Evolutionary conservation across 768 basidiomycete species (phyloP).

Genomic region (Termitomyces sp.): DNA sequence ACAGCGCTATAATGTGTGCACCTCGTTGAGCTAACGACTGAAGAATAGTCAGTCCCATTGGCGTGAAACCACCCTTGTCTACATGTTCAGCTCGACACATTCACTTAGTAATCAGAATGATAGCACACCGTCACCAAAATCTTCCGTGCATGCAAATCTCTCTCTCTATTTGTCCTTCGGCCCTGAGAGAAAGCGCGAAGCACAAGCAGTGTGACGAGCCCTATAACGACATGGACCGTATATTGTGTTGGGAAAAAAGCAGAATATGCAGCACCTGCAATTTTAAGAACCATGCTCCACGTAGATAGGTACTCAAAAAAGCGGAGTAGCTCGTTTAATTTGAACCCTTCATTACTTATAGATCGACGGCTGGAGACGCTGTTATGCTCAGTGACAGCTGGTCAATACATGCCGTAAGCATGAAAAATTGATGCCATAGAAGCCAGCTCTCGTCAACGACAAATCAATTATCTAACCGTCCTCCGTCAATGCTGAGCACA

Average conservation of each 20-base stretch:
- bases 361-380: neutral
- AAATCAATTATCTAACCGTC: neutral
- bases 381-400: neutral
- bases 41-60: slow-evolving; percentile 65
- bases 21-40: slow-evolving; percentile 69
- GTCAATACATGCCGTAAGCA: neutral
- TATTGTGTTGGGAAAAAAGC: slow-evolving; percentile 55
- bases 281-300: slow-evolving; percentile 50
- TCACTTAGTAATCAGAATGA: neutral
- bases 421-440: neutral
- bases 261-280: slow-evolving; percentile 35
- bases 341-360: neutral
- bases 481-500: slow-evolving; percentile 14
- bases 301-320: neutral
- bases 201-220: slow-evolving; percentile 41
- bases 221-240: slow-evolving; percentile 48
- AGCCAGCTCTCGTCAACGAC: neutral
- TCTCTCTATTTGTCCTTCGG: slow-evolving; percentile 64
- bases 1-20: slow-evolving; percentile 76
- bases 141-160: slow-evolving; percentile 70
- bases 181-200: slow-evolving; percentile 66
- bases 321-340: neutral
- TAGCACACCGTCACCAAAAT: slow-evolving; percentile 66
- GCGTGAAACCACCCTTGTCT: slow-evolving; percentile 69
- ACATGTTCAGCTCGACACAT: neutral